phyloP scores from a whole-genome alignment of 441 rosid genomes.

The Manihot esculenta region DNA sequence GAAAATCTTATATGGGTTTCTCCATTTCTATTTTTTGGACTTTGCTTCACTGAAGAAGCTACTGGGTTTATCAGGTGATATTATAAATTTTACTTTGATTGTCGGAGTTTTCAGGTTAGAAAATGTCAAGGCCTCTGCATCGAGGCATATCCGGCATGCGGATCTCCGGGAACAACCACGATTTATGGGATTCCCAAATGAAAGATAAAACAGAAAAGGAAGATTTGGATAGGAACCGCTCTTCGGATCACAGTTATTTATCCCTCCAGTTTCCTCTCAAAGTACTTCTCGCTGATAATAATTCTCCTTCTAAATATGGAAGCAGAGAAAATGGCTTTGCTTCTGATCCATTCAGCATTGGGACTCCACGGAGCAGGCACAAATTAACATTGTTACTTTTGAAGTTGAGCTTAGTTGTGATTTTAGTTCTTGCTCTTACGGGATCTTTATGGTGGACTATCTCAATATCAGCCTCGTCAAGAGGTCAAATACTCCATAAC shows the following conservation, averaged over 20 bases:
- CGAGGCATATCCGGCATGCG: slow-evolving; percentile 68
- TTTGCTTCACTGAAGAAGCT: not conserved
- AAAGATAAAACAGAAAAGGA: slow-evolving; percentile 75
- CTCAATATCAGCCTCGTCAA: slow-evolving; percentile 67
- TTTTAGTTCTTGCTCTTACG: slow-evolving; percentile 62
- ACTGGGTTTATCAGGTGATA: slow-evolving; percentile 3
- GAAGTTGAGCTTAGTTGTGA: slow-evolving; percentile 70
- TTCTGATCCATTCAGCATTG: slow-evolving; percentile 52
- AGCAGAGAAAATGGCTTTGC: slow-evolving; percentile 54
- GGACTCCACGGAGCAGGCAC: slow-evolving; percentile 60
- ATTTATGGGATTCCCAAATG: slow-evolving; percentile 75
- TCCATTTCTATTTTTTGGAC: not conserved
- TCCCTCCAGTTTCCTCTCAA: slow-evolving; percentile 58
- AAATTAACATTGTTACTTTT: slow-evolving; percentile 55
- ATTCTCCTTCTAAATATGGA: slow-evolving; percentile 61
- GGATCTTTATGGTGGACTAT: slow-evolving; percentile 98
- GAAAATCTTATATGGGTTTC: slow-evolving; percentile 5
- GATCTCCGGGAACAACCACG: slow-evolving; percentile 64
- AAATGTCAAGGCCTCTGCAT: slow-evolving; percentile 80
- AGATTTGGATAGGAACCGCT: slow-evolving; percentile 53
- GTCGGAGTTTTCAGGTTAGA: slow-evolving; percentile 38
- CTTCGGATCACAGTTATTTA: slow-evolving; percentile 48
- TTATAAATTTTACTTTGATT: not conserved
- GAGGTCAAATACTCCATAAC: slow-evolving; percentile 71
- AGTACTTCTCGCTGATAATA: slow-evolving; percentile 44